Percentiles rank a stretch among this genome's conserved stretches.
These are phyloP conservation scores for Tylopilus orsonianus DNA, from an alignment of 1,284 basidiomycete genomes.

Conservation along the genomic window DNA sequence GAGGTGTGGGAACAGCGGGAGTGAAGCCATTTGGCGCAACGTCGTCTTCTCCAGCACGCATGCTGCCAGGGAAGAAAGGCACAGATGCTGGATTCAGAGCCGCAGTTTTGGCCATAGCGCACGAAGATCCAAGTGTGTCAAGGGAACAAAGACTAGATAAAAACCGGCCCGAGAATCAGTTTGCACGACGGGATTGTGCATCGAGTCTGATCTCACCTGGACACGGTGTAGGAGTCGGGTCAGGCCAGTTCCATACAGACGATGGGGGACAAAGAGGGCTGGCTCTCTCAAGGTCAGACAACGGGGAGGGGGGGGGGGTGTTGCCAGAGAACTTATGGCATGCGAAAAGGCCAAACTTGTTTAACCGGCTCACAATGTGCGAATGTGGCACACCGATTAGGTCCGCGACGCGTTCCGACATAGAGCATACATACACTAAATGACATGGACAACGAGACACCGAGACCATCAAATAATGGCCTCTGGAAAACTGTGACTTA, in stretches of 20 bases:
- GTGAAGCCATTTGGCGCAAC: slow-evolving; percentile 39
- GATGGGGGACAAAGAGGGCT: no score
- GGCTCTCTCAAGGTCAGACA: no score
- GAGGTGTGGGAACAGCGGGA: slow-evolving; percentile 45
- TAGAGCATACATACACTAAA: slow-evolving; percentile 9
- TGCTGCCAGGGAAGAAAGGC: slow-evolving; percentile 75
- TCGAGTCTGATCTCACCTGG: slow-evolving; percentile 24
- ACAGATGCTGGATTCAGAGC: slow-evolving; percentile 76
- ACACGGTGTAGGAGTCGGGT: slow-evolving; percentile 19
- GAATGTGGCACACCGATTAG: slow-evolving; percentile 28
- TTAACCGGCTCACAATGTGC: slow-evolving; percentile 30
- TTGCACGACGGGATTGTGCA: background rate
- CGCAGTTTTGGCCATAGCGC: slow-evolving; percentile 68
- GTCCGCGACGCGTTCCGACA: slow-evolving; percentile 4
- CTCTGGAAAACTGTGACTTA: slow-evolving; percentile 18
- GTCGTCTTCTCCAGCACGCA: slow-evolving; percentile 57
- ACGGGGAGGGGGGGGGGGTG: slow-evolving; percentile 14
- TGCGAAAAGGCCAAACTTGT: slow-evolving; percentile 17
- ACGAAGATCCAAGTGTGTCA: slow-evolving; percentile 18
- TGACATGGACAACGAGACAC: background rate
- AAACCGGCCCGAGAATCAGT: slow-evolving; percentile 6
- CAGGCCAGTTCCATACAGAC: slow-evolving; percentile 32
- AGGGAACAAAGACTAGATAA: slow-evolving; percentile 16
- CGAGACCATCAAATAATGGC: slow-evolving; percentile 21
- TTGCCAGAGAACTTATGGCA: slow-evolving; percentile 20